Percentiles rank a stretch among this genome's conserved stretches.
Evolutionary conservation across 2,329 filamentous ascomycete species (phyloP).

Genomic region (Hypoxylon sp.): DNA sequence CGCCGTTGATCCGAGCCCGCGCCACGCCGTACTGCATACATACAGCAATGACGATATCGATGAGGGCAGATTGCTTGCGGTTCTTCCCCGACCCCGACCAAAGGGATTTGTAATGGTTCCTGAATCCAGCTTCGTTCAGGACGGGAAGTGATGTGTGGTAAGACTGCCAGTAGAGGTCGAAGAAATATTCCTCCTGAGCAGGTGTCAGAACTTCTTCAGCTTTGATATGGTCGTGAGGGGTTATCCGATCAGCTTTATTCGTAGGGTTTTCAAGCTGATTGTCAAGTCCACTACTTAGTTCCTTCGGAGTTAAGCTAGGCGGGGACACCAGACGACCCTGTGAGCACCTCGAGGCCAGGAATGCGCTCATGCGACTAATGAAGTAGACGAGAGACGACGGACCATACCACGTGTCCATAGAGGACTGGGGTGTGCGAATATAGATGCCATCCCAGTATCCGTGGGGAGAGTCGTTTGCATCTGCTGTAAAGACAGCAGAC

Average conservation of each 20-base stretch:
- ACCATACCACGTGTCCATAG: constrained; percentile 50
- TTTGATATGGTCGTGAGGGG: constrained; percentile 7
- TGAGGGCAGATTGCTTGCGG: constrained; percentile 55
- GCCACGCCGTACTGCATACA: constrained; percentile 57
- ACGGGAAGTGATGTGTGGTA: constrained; percentile 53
- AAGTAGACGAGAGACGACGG: constrained; percentile 52
- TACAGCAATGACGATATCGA: constrained; percentile 59
- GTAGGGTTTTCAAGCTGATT: constrained; percentile 8
- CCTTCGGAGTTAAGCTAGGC: constrained; percentile 35
- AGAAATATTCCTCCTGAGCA: constrained; percentile 55
- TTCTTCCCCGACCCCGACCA: constrained; percentile 42
- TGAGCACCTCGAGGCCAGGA: constrained; percentile 43
- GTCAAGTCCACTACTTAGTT: constrained; percentile 17
- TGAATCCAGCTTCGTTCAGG: constrained; percentile 54
- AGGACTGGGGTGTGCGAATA: constrained; percentile 44
- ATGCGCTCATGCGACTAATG: constrained; percentile 48
- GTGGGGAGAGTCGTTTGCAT: constrained; percentile 24
- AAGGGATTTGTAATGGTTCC: constrained; percentile 51
- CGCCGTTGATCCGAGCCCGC: constrained; percentile 27
- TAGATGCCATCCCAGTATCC: constrained; percentile 49
- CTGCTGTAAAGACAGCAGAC: neutral
- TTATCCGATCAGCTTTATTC: neutral
- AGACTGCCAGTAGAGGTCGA: constrained; percentile 56
- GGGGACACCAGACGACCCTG: constrained; percentile 42
- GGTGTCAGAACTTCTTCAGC: constrained; percentile 44